A percentile compares a stretch with the other conserved stretches of the same genome.
These are phyloP conservation scores for Lodderomyces orthopsilosis DNA, from an alignment of 1,139 yeast species.

Conservation along the genomic window DNA sequence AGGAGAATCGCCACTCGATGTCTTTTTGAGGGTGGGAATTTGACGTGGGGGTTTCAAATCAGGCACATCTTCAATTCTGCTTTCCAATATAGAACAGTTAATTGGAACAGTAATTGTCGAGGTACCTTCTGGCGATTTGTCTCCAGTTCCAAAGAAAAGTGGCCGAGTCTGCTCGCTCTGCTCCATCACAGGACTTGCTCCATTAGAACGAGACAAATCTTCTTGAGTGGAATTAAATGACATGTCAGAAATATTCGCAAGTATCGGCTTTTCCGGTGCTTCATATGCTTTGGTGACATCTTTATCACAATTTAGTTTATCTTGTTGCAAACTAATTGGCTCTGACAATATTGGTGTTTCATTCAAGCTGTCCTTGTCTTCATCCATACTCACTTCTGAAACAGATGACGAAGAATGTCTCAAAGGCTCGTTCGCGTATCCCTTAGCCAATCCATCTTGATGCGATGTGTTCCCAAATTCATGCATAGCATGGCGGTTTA, in stretches of 20 bases:
- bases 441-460: not conserved
- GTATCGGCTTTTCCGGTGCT: not conserved
- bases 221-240: slow-evolving; percentile 1
- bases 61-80: not conserved
- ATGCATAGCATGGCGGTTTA: not conserved
- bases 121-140: not conserved
- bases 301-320: not conserved
- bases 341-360: slow-evolving; percentile 7
- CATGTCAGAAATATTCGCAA: slow-evolving; percentile 1
- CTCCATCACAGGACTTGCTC: not conserved
- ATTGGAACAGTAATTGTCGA: not conserved
- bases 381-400: slow-evolving; percentile 6
- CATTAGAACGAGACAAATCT: not conserved
- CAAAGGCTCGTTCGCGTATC: not conserved
- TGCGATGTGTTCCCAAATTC: not conserved
- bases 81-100: not conserved
- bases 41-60: not conserved
- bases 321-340: not conserved
- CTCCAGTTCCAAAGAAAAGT: not conserved
- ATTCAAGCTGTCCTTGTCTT: slow-evolving; percentile 3
- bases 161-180: not conserved
- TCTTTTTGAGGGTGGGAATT: not conserved
- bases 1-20: not conserved
- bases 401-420: not conserved
- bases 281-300: not conserved